Conservation (phyloP, 257 asterid genomes). For the Solanum paucissectum region DNA sequence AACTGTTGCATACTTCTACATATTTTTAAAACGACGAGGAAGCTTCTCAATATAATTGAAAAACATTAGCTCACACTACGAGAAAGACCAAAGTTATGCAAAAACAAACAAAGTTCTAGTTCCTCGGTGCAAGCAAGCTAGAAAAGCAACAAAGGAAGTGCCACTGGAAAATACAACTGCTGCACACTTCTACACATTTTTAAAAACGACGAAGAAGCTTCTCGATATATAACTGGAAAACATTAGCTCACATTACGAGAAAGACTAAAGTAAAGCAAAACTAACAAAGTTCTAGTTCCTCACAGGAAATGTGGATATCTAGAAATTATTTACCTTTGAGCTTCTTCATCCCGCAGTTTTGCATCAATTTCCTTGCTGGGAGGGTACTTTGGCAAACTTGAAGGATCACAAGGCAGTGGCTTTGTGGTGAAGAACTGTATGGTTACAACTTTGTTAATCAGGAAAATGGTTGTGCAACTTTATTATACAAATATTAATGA, state of each 20-base stretch:
- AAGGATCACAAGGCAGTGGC: constrained; percentile 80
- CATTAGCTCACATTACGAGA: not conserved
- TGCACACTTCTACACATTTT: not conserved
- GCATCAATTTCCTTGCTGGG: constrained; percentile 98
- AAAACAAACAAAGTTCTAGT: not conserved
- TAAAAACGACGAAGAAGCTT: not conserved
- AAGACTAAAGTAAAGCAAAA: not conserved
- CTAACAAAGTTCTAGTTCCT: not conserved
- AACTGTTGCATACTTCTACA: not conserved
- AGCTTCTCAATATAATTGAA: not conserved
- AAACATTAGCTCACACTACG: not conserved
- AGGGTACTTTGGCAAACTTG: constrained; percentile 76
- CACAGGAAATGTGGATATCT: not conserved
- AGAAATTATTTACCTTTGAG: constrained; percentile 44
- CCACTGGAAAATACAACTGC: not conserved
- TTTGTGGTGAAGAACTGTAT: constrained; percentile 59
- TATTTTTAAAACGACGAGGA: not conserved
- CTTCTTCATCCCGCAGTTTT: constrained; percentile 80
- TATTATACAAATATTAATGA: not conserved
- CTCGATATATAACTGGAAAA: not conserved
- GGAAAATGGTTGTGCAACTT: not conserved
- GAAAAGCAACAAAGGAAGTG: not conserved
- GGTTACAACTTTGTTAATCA: constrained; percentile 1
- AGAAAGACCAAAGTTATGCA: not conserved
- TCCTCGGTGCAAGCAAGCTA: not conserved